These are phyloP conservation scores for Mycena rebaudengoi DNA, from an alignment of 768 basidiomycete species.

Conservation along the genomic window DNA sequence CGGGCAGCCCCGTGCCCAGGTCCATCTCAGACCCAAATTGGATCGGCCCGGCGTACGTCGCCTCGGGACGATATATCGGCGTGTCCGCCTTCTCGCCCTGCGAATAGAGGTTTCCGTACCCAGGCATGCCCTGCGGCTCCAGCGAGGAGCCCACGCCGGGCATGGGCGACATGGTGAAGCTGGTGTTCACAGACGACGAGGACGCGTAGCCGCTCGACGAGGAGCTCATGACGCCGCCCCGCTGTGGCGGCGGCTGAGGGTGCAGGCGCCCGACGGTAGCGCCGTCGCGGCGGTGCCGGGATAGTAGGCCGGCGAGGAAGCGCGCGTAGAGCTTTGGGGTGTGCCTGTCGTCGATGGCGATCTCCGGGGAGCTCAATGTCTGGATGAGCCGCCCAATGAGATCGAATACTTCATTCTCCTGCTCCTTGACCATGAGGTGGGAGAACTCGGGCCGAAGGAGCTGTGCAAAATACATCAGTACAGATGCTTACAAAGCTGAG, in stretches of 20 bases:
- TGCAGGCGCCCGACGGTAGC: slow-evolving; percentile 65
- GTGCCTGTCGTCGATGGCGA: slow-evolving; percentile 84
- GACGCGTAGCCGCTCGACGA: slow-evolving; percentile 25
- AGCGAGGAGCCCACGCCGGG: slow-evolving; percentile 19
- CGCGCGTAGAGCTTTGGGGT: slow-evolving; percentile 83
- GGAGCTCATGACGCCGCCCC: slow-evolving; percentile 29
- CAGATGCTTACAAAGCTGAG: too few species aligned
- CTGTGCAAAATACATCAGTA: slow-evolving; percentile 40
- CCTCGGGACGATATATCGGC: slow-evolving; percentile 56
- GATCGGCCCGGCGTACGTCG: slow-evolving; percentile 55
- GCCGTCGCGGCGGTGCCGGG: slow-evolving; percentile 74
- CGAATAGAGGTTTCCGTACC: slow-evolving; percentile 24
- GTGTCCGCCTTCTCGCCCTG: slow-evolving; percentile 40
- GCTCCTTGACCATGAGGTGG: slow-evolving; percentile 64
- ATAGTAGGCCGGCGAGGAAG: slow-evolving; percentile 77
- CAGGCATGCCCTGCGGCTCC: slow-evolving; percentile 15
- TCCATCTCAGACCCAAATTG: slow-evolving; percentile 47
- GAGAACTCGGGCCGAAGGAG: slow-evolving; percentile 79
- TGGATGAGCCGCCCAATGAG: slow-evolving; percentile 78
- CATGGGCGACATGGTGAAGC: slow-evolving; percentile 38
- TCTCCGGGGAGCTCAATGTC: slow-evolving; percentile 72
- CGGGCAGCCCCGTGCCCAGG: slow-evolving; percentile 50
- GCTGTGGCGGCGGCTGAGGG: slow-evolving; percentile 55
- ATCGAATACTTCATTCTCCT: slow-evolving; percentile 76
- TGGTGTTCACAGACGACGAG: slow-evolving; percentile 28